Evolutionary conservation across 2,329 filamentous ascomycete genomes (phyloP), one percentile per base, ranked within the genome.

Genomic region (Ramularia endophylla): DNA sequence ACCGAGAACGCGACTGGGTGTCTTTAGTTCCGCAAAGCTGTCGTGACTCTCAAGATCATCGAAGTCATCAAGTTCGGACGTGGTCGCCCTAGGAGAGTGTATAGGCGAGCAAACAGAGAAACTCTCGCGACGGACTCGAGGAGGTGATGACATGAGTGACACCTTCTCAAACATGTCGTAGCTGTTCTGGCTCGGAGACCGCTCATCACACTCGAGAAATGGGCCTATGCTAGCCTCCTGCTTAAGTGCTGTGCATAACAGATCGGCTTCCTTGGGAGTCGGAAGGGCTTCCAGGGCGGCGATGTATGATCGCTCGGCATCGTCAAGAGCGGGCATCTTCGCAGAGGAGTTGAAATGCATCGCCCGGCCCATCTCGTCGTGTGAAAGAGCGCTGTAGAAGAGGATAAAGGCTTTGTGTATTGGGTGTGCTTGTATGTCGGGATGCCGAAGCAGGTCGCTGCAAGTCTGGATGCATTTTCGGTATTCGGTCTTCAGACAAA

Each of bases 351-450:
- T 65, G n/a, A 67, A 59, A 40, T 73, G 70, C 37, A 71, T 67
- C 20, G 61, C 51, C 8, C 66, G 62, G 3, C 68, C 71, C n/a
- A 73, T 60, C 3, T 62, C 61, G 43, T 74, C 71, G 44, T 70
- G 66, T 18, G 62, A 68, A 8, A 69, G 56, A 3, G 65, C 72
- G 8, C 61, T 59, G 54, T 73, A 73, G 53, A 73, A 71, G 43
- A 62, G 60, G 28, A 73, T 60, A 49, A 66, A 72, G 4, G 50
- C 38, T 9, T 52, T 44, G 11, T 52, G 53, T 28, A 59, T 38
- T 2, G 53, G 53, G 2, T 37, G n/a, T 8, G 40, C 35, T 16
- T 47, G 18, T 17, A 41, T 27, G 36, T 20, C 32, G 6, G 35
- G 18, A 27, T 35, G 31, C 31, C 45, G 43, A 15, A 61, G 47